phyloP scores from a whole-genome alignment of 2,329 filamentous ascomycete species.

The Xylaria hypoxylon region DNA sequence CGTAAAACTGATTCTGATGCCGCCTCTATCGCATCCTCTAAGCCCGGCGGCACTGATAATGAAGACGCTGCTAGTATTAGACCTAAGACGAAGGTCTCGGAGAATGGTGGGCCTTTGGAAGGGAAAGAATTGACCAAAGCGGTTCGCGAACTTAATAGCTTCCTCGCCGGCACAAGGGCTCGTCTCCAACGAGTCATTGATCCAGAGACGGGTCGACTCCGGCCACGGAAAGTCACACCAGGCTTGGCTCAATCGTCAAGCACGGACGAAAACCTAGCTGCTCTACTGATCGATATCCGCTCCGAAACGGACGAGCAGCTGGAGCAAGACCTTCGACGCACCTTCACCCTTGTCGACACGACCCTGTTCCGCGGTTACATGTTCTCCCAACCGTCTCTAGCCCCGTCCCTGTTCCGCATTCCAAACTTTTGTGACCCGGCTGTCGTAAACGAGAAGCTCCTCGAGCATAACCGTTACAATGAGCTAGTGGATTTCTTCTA shows the following conservation, averaged over 20 bases:
- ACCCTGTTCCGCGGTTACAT: slow-evolving; percentile 95
- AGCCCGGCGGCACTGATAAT: slow-evolving; percentile 60
- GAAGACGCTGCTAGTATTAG: slow-evolving; percentile 68
- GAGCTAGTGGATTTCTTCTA: slow-evolving; percentile 98
- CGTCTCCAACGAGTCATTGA: slow-evolving; percentile 72
- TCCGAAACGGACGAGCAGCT: slow-evolving; percentile 69
- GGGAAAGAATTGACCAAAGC: slow-evolving; percentile 87
- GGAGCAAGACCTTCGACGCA: slow-evolving; percentile 76
- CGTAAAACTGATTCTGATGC: slow-evolving; percentile 64
- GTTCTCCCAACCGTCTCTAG: slow-evolving; percentile 86
- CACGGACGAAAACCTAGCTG: slow-evolving; percentile 46
- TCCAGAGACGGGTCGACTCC: slow-evolving; percentile 71
- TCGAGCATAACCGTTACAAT: slow-evolving; percentile 88
- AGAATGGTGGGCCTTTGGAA: slow-evolving; percentile 68
- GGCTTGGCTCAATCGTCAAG: slow-evolving; percentile 55
- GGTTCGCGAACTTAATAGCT: slow-evolving; percentile 84
- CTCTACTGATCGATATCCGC: slow-evolving; percentile 56
- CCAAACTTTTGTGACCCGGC: slow-evolving; percentile 97
- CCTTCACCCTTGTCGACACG: slow-evolving; percentile 89
- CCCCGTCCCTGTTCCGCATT: slow-evolving; percentile 90
- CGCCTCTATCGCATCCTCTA: slow-evolving; percentile 70
- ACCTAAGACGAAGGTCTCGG: slow-evolving; percentile 57
- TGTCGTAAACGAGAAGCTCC: slow-evolving; percentile 91
- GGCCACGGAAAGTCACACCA: slow-evolving; percentile 59
- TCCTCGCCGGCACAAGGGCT: slow-evolving; percentile 85